These are phyloP conservation scores for Pseudonectria buxi DNA, from an alignment of 2,329 filamentous ascomycete genomes.

Conservation along the genomic window DNA sequence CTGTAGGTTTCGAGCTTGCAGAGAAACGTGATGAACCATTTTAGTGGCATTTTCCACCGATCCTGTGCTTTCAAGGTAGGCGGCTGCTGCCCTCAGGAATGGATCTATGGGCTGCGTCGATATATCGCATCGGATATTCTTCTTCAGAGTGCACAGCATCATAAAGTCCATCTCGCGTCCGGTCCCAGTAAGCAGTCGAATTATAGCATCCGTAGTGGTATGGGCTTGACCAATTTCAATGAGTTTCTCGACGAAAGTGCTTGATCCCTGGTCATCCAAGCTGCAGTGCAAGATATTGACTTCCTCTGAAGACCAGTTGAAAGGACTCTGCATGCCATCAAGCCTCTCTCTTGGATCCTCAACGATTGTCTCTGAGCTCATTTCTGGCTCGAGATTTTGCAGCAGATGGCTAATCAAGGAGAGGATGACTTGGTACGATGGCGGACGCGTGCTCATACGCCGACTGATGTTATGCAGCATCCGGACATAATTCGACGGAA, in stretches of 20 bases:
- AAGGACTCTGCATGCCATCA: conserved; percentile 24
- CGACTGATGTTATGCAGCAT: conserved; percentile 48
- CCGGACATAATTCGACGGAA: conserved; percentile 48
- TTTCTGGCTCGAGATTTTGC: conserved; percentile 32
- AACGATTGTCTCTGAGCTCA: conserved; percentile 30
- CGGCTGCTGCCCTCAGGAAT: conserved; percentile 50
- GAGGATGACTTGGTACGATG: conserved; percentile 49
- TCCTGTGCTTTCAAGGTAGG: conserved; percentile 43
- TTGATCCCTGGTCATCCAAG: conserved; percentile 25
- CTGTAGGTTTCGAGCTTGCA: conserved; percentile 38
- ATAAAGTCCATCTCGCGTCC: conserved; percentile 43
- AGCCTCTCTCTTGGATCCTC: conserved; percentile 36
- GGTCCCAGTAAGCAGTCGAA: conserved; percentile 49
- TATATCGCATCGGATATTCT: conserved; percentile 43
- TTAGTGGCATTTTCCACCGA: conserved; percentile 27
- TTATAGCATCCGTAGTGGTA: conserved; percentile 45
- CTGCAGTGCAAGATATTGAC: conserved; percentile 38
- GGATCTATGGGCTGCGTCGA: conserved; percentile 40
- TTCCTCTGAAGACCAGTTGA: conserved; percentile 42
- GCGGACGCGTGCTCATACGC: conserved; percentile 41
- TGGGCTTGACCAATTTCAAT: conserved; percentile 54
- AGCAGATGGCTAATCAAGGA: conserved; percentile 41
- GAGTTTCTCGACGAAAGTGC: conserved; percentile 60
- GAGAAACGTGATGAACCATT: conserved; percentile 37
- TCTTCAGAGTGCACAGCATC: conserved; percentile 47